Evolutionary conservation across 495 filamentous ascomycete species (phyloP).

Genomic region (Penicillium waksmanii): DNA sequence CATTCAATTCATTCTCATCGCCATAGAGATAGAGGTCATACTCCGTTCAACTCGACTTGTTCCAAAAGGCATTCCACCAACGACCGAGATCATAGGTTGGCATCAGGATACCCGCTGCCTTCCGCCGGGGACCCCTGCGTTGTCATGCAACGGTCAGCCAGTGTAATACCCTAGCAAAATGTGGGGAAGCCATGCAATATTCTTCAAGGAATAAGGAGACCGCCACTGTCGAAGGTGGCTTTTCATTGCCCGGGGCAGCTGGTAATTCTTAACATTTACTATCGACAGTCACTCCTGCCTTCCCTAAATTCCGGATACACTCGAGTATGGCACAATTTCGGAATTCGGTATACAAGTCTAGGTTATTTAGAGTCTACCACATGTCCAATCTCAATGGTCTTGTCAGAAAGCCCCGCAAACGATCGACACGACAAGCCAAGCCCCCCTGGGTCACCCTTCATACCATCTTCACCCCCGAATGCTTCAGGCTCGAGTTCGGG

Average conservation of each 20-base stretch:
- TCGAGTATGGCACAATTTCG: no score
- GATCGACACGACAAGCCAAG: conserved; percentile 18
- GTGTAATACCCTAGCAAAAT: not conserved
- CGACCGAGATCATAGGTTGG: not conserved
- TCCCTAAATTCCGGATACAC: no score
- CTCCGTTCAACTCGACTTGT: not conserved
- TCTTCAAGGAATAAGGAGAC: not conserved
- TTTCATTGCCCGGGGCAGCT: not conserved
- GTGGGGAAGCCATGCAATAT: not conserved
- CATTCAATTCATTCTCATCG: not conserved
- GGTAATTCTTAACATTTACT: not conserved
- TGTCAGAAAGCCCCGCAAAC: not conserved
- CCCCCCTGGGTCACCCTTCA: conserved; percentile 23
- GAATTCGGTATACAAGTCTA: not conserved
- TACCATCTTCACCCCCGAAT: conserved; percentile 12
- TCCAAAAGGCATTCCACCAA: not conserved
- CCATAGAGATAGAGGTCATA: not conserved
- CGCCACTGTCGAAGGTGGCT: not conserved
- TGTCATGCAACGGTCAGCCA: not conserved
- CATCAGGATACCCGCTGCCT: not conserved
- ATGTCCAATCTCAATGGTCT: not conserved
- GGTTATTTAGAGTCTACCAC: not conserved
- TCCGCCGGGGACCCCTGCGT: not conserved
- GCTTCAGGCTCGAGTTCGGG: conserved; percentile 19
- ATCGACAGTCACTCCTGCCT: no score